Evolutionary conservation across 345 rosid species (phyloP), one percentile per base, ranked within the genome.

Genomic region (Gossypium thurberi): DNA sequence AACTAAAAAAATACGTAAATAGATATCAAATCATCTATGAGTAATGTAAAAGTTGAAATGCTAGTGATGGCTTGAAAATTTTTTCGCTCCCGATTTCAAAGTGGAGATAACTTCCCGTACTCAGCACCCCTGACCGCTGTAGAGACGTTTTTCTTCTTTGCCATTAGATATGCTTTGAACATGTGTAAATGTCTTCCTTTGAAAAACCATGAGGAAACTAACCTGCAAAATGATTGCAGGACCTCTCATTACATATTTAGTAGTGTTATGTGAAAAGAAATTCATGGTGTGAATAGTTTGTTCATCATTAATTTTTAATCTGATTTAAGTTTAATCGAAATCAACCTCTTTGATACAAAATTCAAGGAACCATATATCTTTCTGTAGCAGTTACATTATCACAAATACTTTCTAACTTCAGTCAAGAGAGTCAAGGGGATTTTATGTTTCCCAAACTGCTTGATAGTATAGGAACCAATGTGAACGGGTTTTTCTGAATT

Each of bases 271-370:
- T 66, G 40, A 7, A 60, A 75, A 60, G 65, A 65, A 71, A 65
- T 26, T 50, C 55, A 20, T 58, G 51, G 76, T 79, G 78, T 71
- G 73, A 23, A 57, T 21, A 21, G 58, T 56, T 71, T 75, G 58
- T 13, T 37, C 17, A 66, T 40, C n/a, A 37, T 23, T 1, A 6
- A 1, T 28, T 10, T 48, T 20, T 48, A 26, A 10, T 1, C 8
- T 67, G 3, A 51, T 44, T 65, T 43, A 5, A 42, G 50, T 18
- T 65, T 11, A 65, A 12, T 65, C 3, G 1, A 20, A 8, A 44
- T 67, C 37, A 43, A 18, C 33, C 21, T 43, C 52, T 20, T 65
- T 43, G 28, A 4, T n/a, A 65, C 11, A 43, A 43, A 44, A 44
- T 14, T 15, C 46, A 10, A 9, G 6, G 43, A 61, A 7, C 43